Conservation (phyloP, 1,284 basidiomycete species). For the Sporisorium exsertum region DNA sequence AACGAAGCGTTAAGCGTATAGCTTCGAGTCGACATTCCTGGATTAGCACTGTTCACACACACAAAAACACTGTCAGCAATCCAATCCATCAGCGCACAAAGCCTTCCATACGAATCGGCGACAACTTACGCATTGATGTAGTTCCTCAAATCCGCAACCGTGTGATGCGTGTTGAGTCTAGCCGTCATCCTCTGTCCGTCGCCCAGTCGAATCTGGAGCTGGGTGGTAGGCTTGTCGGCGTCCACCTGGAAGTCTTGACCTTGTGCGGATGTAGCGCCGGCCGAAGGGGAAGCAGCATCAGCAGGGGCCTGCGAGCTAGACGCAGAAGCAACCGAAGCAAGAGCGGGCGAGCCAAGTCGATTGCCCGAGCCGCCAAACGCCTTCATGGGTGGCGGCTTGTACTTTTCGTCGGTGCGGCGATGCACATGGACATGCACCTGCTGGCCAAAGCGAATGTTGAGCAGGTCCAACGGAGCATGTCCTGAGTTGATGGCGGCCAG, state of each 20-base stretch:
- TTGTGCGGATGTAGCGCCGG: too few species aligned
- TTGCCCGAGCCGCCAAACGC: constrained; percentile 84
- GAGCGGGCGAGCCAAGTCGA: constrained; percentile 76
- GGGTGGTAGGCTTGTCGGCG: constrained; percentile 82
- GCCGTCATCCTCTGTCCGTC: constrained; percentile 89
- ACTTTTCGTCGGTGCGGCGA: constrained; percentile 81
- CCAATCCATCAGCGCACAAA: constrained; percentile 8
- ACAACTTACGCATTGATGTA: constrained; percentile 91
- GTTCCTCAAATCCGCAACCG: constrained; percentile 83
- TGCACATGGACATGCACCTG: constrained; percentile 86
- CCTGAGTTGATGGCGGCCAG: constrained; percentile 85
- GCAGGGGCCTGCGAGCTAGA: constrained; percentile 53
- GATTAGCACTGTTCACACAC: constrained; percentile 43
- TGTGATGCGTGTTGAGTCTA: constrained; percentile 91
- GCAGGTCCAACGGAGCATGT: constrained; percentile 81
- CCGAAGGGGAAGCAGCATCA: neutral
- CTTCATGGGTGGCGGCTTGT: constrained; percentile 73
- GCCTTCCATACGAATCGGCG: neutral
- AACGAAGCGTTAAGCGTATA: constrained; percentile 65
- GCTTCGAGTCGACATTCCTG: constrained; percentile 57
- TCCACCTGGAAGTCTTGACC: constrained; percentile 79
- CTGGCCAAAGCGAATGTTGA: constrained; percentile 83
- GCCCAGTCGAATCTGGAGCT: constrained; percentile 87
- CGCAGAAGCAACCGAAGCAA: constrained; percentile 33
- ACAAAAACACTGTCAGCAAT: neutral